Percentiles rank a stretch among this genome's conserved stretches.
Evolutionary conservation across 1,284 basidiomycete genomes (phyloP).

Genomic region (Golubevia pallescens): DNA sequence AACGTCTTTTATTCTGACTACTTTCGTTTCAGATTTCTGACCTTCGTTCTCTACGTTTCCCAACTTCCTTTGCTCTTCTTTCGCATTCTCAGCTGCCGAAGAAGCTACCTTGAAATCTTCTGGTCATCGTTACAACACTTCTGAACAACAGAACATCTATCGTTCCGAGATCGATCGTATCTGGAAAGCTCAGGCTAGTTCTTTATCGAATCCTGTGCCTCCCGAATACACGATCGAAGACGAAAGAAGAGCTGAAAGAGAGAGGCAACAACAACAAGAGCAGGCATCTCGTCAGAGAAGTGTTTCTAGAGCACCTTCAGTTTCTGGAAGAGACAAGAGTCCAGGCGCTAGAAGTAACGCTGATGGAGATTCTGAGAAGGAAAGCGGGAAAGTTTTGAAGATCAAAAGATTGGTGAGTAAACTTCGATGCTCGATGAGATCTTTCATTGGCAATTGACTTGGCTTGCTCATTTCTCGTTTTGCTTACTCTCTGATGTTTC

Average conservation of each 20-base stretch:
- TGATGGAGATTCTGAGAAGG: conserved; percentile 4
- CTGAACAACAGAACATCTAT: conserved; percentile 61
- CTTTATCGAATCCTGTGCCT: conserved; percentile 52
- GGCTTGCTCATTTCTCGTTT: not conserved
- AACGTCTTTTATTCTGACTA: not conserved
- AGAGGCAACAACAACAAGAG: not conserved
- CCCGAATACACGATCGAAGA: conserved; percentile 46
- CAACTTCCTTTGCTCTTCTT: not conserved
- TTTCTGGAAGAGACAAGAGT: not conserved
- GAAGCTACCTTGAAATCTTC: conserved; percentile 12
- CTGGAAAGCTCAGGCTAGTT: conserved; percentile 53
- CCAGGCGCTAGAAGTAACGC: conserved; percentile 2
- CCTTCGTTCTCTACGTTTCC: not conserved
- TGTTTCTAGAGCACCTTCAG: not conserved
- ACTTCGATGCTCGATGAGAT: not conserved
- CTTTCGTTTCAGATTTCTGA: conserved; percentile 26
- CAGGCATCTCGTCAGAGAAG: not conserved
- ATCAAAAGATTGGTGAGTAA: conserved; percentile 31
- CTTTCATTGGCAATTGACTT: no score
- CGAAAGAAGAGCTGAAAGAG: conserved; percentile 5
- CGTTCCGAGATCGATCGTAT: conserved; percentile 57
- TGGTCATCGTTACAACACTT: conserved; percentile 63
- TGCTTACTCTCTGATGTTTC: not conserved
- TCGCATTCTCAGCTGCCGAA: not conserved
- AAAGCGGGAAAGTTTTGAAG: conserved; percentile 25